These are phyloP conservation scores for Beauveria medogensis DNA, from an alignment of 2,329 filamentous ascomycete genomes.

Conservation along the genomic window DNA sequence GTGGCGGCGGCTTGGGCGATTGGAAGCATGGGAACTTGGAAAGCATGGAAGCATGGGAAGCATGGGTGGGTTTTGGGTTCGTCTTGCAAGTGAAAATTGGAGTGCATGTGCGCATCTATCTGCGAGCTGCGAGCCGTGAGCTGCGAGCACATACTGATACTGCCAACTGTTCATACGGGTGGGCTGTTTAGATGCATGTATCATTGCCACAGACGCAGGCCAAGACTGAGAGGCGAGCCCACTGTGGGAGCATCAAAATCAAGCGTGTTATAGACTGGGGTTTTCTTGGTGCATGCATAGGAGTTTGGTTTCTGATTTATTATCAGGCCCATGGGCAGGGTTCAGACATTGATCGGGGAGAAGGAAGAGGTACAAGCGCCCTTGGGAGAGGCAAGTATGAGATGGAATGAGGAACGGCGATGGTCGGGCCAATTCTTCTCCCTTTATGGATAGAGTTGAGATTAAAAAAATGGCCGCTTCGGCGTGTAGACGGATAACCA, in stretches of 20 bases:
- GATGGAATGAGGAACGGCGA: constrained; percentile 3
- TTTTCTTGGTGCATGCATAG: not conserved
- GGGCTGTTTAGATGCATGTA: too few relatives aligned
- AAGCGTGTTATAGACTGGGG: not conserved
- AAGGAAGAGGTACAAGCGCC: not conserved
- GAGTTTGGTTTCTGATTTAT: not conserved
- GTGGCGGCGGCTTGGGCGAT: not conserved
- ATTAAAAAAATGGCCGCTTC: too few relatives aligned
- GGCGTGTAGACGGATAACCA: too few relatives aligned
- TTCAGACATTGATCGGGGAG: not conserved
- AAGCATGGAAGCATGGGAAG: not conserved
- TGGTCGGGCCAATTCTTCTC: not conserved
- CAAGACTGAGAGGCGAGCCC: not conserved
- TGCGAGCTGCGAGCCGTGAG: not conserved
- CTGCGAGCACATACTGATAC: too few relatives aligned
- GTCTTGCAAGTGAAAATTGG: not conserved
- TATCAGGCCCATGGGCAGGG: not conserved
- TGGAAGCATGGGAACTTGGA: not conserved
- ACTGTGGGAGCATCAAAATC: not conserved
- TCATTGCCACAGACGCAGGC: not conserved
- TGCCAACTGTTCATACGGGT: too few relatives aligned
- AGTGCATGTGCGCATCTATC: not conserved
- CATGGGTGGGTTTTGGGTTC: not conserved
- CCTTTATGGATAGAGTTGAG: not conserved
- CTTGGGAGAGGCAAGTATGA: not conserved